Evolutionary conservation across 768 basidiomycete genomes (phyloP).

Genomic region (Agaricus sinodeliciosus): DNA sequence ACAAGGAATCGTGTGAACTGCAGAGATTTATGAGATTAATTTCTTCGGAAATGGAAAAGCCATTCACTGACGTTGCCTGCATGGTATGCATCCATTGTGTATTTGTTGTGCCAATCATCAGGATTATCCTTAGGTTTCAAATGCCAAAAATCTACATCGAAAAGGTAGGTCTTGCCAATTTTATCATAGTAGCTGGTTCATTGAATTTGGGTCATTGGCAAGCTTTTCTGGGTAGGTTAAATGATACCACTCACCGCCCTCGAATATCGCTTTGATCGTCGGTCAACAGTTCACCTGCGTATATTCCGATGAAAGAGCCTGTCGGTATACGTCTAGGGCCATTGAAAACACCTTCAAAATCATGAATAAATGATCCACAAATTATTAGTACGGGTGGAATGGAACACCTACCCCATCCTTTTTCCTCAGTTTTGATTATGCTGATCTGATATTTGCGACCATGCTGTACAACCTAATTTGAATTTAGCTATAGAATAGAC

Average conservation of each 20-base stretch:
- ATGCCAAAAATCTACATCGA: slow-evolving; percentile 76
- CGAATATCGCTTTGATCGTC: slow-evolving; percentile 61
- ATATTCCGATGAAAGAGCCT: slow-evolving; percentile 77
- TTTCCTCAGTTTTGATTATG: slow-evolving; percentile 64
- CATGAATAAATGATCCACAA: neutral
- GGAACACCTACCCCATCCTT: slow-evolving; percentile 71
- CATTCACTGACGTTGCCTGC: slow-evolving; percentile 63
- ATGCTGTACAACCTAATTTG: slow-evolving; percentile 68
- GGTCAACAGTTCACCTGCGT: slow-evolving; percentile 76
- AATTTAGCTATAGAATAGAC: neutral
- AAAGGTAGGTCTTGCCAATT: slow-evolving; percentile 73
- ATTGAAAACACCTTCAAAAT: slow-evolving; percentile 59
- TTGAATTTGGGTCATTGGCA: slow-evolving; percentile 2
- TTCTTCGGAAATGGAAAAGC: neutral
- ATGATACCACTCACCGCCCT: slow-evolving; percentile 46
- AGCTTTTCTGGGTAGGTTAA: neutral
- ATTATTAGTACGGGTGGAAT: neutral
- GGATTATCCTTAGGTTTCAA: slow-evolving; percentile 29
- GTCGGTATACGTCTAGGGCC: slow-evolving; percentile 53
- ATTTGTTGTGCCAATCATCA: slow-evolving; percentile 35
- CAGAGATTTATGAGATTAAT: neutral
- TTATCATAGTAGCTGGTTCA: slow-evolving; percentile 59
- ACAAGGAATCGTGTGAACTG: slow-evolving; percentile 92
- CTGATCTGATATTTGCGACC: slow-evolving; percentile 60
- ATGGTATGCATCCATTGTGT: slow-evolving; percentile 83